These are phyloP conservation scores for Malus orientalis DNA, from an alignment of 306 rosid species.

Conservation along the genomic window DNA sequence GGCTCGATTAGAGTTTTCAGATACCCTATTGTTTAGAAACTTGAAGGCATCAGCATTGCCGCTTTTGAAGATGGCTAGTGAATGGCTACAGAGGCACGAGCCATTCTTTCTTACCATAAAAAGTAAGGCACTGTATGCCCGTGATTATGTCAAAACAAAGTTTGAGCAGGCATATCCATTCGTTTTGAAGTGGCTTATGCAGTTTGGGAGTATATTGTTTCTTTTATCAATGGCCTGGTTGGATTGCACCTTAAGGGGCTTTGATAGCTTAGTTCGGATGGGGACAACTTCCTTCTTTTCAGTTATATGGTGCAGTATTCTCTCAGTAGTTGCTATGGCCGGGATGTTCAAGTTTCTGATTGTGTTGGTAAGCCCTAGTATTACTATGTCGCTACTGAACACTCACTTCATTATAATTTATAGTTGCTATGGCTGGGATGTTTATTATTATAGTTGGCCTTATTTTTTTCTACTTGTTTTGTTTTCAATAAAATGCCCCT, in stretches of 20 bases:
- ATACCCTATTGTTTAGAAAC: slow-evolving; percentile 42
- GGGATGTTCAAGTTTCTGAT: slow-evolving; percentile 76
- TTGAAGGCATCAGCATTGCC: slow-evolving; percentile 36
- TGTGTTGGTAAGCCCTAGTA: slow-evolving; percentile 58
- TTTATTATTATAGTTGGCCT: not conserved
- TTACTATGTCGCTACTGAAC: not conserved
- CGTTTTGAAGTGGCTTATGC: slow-evolving; percentile 58
- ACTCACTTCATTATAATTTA: not conserved
- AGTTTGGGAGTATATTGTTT: slow-evolving; percentile 58
- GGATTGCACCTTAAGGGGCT: slow-evolving; percentile 71
- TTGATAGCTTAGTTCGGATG: slow-evolving; percentile 81
- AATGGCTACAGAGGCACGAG: slow-evolving; percentile 48
- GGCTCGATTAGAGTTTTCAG: slow-evolving; percentile 43
- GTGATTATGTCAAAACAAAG: slow-evolving; percentile 38
- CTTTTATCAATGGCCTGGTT: slow-evolving; percentile 77
- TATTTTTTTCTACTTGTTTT: not conserved
- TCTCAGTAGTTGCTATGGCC: slow-evolving; percentile 73
- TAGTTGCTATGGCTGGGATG: not conserved
- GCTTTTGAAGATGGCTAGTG: slow-evolving; percentile 40
- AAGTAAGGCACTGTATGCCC: slow-evolving; percentile 22
- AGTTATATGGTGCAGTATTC: slow-evolving; percentile 80
- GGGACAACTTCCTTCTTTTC: slow-evolving; percentile 91
- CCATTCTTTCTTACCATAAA: slow-evolving; percentile 40
- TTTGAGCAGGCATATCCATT: slow-evolving; percentile 61
- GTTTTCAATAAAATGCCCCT: not conserved